phyloP scores from a whole-genome alignment of 2,329 filamentous ascomycete species.

The Hymenoscyphus linearis region DNA sequence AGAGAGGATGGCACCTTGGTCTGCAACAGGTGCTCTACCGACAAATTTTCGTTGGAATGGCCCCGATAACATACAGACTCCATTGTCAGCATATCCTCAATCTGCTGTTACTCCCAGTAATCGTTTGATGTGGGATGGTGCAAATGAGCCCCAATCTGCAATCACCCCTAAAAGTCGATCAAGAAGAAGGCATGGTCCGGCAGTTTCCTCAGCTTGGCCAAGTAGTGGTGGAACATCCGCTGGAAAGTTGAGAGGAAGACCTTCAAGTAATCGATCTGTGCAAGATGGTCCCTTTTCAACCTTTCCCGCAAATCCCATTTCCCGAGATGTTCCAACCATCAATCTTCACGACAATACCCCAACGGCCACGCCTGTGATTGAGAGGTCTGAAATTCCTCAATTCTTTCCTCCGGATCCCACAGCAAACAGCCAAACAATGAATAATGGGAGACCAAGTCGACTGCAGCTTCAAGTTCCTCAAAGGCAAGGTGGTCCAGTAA shows the following conservation, averaged over 20 bases:
- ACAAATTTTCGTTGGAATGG: constrained; percentile 34
- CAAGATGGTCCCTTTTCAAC: constrained; percentile 65
- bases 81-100: constrained; percentile 66
- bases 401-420: constrained; percentile 31
- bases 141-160: constrained; percentile 65
- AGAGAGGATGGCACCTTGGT: constrained; percentile 27
- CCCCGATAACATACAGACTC: constrained; percentile 51
- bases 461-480: constrained; percentile 57
- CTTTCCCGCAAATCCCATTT: constrained; percentile 56
- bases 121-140: constrained; percentile 35
- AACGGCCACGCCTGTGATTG: constrained; percentile 38
- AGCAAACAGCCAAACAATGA: constrained; percentile 16
- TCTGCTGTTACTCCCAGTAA: constrained; percentile 69
- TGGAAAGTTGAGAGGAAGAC: constrained; percentile 72
- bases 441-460: constrained; percentile 39
- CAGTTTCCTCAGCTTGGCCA: constrained; percentile 87
- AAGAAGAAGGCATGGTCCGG: constrained; percentile 69
- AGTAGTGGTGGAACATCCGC: constrained; percentile 55
- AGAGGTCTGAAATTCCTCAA: constrained; percentile 35
- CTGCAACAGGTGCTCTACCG: constrained; percentile 24
- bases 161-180: constrained; percentile 58
- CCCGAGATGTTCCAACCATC: constrained; percentile 42
- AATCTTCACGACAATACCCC: constrained; percentile 39
- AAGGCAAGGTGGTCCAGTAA: constrained; percentile 53
- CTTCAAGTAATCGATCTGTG: constrained; percentile 65